Evolutionary conservation across 768 basidiomycete genomes (phyloP).

Genomic region (Pleurotus salmoneostramineus): DNA sequence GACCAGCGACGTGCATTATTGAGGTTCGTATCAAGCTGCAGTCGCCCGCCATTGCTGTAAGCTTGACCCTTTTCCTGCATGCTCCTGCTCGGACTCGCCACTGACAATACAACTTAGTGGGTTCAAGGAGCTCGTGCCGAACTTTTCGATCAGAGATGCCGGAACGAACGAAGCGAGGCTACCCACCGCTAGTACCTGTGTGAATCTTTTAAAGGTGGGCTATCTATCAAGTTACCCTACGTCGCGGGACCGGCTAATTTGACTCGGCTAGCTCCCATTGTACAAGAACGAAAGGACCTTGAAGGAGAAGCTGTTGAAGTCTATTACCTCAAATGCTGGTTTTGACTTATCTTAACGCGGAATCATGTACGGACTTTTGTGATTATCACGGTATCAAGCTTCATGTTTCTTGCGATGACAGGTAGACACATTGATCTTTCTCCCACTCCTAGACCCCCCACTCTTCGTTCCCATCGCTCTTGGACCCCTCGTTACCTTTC

Average conservation of each 20-base stretch:
- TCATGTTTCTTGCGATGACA: too few species aligned
- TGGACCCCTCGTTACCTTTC: too few species aligned
- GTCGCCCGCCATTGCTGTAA: constrained; percentile 81
- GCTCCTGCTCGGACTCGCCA: background rate
- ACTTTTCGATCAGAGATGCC: constrained; percentile 84
- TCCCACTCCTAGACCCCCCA: too few species aligned
- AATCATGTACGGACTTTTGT: too few species aligned
- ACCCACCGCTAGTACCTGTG: constrained; percentile 82
- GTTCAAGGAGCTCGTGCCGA: constrained; percentile 83
- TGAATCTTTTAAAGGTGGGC: constrained; percentile 84
- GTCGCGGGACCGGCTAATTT: background rate
- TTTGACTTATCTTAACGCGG: constrained; percentile 79
- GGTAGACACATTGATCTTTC: too few species aligned
- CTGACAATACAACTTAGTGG: constrained; percentile 40
- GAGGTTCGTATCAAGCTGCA: constrained; percentile 91
- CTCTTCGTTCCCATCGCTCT: too few species aligned
- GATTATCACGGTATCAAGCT: too few species aligned
- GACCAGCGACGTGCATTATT: constrained; percentile 76
- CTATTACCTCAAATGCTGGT: constrained; percentile 84
- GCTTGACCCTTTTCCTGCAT: constrained; percentile 19
- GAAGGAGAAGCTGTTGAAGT: constrained; percentile 75
- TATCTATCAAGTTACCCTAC: background rate
- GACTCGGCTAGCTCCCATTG: constrained; percentile 52
- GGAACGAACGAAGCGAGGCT: constrained; percentile 68
- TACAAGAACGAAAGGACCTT: constrained; percentile 64